Conservation (phyloP, 768 basidiomycete genomes). For the Boletus barrowsii region DNA sequence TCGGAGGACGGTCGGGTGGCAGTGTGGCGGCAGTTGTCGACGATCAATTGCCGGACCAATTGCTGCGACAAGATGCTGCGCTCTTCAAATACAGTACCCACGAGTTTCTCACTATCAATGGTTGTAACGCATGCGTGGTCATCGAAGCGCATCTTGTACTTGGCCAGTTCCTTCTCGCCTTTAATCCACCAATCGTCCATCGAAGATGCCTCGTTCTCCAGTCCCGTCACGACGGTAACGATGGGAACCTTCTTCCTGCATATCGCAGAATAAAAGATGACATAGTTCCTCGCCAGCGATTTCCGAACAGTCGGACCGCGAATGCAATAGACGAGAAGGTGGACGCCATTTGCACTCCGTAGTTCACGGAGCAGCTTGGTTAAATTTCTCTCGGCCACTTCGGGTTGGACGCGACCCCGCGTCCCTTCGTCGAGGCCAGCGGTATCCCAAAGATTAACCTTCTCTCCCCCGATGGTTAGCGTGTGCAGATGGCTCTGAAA, state of each 20-base stretch:
- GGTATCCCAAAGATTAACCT: constrained; percentile 32
- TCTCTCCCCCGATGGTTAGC: constrained; percentile 14
- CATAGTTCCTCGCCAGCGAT: constrained; percentile 28
- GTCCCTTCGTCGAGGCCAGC: constrained; percentile 31
- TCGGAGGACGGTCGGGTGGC: constrained; percentile 18
- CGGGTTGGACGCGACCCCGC: constrained; percentile 21
- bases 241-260: constrained; percentile 32
- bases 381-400: constrained; percentile 26
- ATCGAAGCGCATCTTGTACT: constrained; percentile 36
- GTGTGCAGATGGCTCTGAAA: constrained; percentile 28
- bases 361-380: constrained; percentile 32
- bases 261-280: constrained; percentile 29
- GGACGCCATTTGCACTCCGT: constrained; percentile 26
- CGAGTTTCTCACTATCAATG: constrained; percentile 15
- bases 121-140: constrained; percentile 44
- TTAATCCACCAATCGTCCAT: constrained; percentile 40
- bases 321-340: constrained; percentile 33
- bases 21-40: constrained; percentile 14
- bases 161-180: constrained; percentile 31
- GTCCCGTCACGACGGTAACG: constrained; percentile 31
- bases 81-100: constrained; percentile 14
- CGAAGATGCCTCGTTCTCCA: constrained; percentile 31
- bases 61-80: constrained; percentile 23
- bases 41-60: constrained; percentile 21
- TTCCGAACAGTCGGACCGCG: constrained; percentile 29